A percentile compares a stretch with the other conserved stretches of the same genome.
Evolutionary conservation across 768 basidiomycete species (phyloP).

Genomic region (Mrakia gelida): DNA sequence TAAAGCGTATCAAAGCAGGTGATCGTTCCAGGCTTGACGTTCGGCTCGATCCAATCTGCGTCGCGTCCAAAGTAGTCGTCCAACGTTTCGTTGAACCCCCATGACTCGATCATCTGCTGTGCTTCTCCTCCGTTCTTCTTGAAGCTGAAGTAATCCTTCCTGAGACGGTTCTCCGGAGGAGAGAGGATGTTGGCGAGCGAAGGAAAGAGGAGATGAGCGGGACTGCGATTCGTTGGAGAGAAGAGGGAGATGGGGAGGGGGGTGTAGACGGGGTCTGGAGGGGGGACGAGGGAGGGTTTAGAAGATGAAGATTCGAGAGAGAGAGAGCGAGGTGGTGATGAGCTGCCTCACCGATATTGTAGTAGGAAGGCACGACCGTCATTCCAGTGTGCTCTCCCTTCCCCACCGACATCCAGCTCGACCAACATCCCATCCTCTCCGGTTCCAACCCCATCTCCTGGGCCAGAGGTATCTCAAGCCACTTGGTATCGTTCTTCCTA

Average conservation of each 20-base stretch:
- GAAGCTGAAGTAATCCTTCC: background rate
- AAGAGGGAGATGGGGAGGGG: background rate
- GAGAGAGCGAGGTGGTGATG: background rate
- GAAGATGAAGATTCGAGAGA: background rate
- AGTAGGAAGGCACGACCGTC: background rate
- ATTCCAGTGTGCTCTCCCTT: background rate
- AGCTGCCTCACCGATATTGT: background rate
- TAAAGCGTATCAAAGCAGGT: background rate
- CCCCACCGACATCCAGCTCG: background rate
- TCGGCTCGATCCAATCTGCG: background rate
- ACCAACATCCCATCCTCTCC: background rate
- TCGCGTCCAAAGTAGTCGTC: too few relatives aligned
- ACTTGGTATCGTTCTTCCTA: background rate
- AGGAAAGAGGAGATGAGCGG: background rate
- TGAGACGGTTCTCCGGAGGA: background rate
- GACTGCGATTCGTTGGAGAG: background rate
- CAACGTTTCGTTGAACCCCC: background rate
- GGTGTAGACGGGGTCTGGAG: background rate
- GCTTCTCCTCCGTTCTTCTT: background rate
- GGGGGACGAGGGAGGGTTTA: background rate
- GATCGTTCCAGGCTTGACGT: background rate
- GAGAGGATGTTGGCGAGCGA: constrained; percentile 1
- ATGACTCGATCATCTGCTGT: background rate
- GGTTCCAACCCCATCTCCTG: background rate
- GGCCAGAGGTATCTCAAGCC: too few relatives aligned